Evolutionary conservation across 2,329 filamentous ascomycete species (phyloP).

Genomic region (Alternaria gaisen): DNA sequence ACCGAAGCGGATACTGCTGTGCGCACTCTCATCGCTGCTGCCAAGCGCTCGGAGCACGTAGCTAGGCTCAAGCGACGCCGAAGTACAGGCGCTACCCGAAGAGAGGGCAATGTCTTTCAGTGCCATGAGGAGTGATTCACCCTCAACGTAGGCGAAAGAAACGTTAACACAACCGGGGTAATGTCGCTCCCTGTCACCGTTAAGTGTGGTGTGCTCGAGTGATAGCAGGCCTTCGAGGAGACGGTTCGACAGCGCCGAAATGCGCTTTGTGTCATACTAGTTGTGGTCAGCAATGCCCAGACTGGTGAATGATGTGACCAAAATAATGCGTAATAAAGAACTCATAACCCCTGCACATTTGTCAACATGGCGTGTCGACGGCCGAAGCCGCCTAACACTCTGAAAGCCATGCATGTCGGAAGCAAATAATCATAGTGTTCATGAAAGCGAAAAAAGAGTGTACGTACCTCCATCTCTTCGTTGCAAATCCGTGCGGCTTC

Average conservation of each 20-base stretch:
- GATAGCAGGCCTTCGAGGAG: conserved; percentile 82
- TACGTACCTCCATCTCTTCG: conserved; percentile 87
- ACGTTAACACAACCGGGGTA: conserved; percentile 98
- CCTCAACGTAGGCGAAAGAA: conserved; percentile 97
- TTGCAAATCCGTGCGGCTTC: conserved; percentile 93
- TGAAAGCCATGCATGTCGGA: conserved; percentile 89
- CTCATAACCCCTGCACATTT: conserved; percentile 74
- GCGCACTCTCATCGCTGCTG: conserved; percentile 95
- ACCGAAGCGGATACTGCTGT: conserved; percentile 97
- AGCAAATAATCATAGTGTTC: conserved; percentile 78
- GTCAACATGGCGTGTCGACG: conserved; percentile 56
- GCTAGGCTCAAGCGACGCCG: conserved; percentile 92
- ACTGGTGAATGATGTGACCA: not conserved
- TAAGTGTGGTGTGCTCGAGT: conserved; percentile 91
- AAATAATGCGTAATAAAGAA: conserved; percentile 7
- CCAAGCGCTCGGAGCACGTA: conserved; percentile 95
- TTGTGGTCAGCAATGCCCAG: conserved; percentile 22
- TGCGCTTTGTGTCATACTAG: conserved; percentile 90
- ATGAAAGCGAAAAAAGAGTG: conserved; percentile 31
- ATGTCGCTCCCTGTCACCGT: conserved; percentile 82
- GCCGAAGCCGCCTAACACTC: conserved; percentile 58
- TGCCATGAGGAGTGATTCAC: conserved; percentile 97
- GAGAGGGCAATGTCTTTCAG: conserved; percentile 97
- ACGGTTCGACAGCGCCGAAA: conserved; percentile 82
- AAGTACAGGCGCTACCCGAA: conserved; percentile 96